phyloP scores from a whole-genome alignment of 1,284 basidiomycete species.

The Chalciporus piperatoides region DNA sequence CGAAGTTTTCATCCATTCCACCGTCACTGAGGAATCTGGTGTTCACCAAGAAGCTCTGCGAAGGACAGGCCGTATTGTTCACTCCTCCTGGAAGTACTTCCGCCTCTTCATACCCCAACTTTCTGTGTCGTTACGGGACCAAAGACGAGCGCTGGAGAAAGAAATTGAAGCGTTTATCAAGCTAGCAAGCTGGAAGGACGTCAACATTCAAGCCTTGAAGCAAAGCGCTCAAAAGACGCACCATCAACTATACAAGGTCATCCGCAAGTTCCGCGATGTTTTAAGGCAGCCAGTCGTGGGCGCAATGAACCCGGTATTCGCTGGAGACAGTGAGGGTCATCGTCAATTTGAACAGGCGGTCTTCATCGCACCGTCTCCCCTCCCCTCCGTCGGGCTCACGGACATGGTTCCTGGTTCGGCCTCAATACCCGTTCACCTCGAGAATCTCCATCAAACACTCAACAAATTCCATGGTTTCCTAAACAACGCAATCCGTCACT shows the following conservation, averaged over 20 bases:
- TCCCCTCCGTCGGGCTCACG: slow-evolving; percentile 3
- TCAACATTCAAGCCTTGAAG: slow-evolving; percentile 93
- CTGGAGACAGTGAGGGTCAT: slow-evolving; percentile 36
- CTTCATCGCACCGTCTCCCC: slow-evolving; percentile 9
- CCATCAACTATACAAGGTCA: slow-evolving; percentile 85
- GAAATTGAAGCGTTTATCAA: slow-evolving; percentile 87
- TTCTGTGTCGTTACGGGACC: slow-evolving; percentile 48
- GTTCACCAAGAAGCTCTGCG: slow-evolving; percentile 34
- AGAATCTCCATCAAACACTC: slow-evolving; percentile 43
- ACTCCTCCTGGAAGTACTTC: slow-evolving; percentile 68
- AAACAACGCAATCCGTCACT: slow-evolving; percentile 38
- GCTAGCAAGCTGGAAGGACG: slow-evolving; percentile 97
- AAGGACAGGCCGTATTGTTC: slow-evolving; percentile 62
- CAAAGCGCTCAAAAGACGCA: slow-evolving; percentile 92
- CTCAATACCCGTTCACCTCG: slow-evolving; percentile 22
- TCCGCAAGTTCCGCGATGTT: slow-evolving; percentile 90
- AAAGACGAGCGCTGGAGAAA: slow-evolving; percentile 70
- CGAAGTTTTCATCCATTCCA: slow-evolving; percentile 42
- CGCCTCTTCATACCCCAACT: slow-evolving; percentile 57
- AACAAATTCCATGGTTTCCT: slow-evolving; percentile 46
- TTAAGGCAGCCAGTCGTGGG: slow-evolving; percentile 69
- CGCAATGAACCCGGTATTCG: slow-evolving; percentile 39
- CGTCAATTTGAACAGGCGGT: slow-evolving; percentile 13
- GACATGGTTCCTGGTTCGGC: slow-evolving; percentile 6
- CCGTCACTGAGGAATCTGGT: slow-evolving; percentile 21